These are phyloP conservation scores for Fusarium sp. DNA, from an alignment of 2,329 filamentous ascomycete genomes.

Conservation along the genomic window DNA sequence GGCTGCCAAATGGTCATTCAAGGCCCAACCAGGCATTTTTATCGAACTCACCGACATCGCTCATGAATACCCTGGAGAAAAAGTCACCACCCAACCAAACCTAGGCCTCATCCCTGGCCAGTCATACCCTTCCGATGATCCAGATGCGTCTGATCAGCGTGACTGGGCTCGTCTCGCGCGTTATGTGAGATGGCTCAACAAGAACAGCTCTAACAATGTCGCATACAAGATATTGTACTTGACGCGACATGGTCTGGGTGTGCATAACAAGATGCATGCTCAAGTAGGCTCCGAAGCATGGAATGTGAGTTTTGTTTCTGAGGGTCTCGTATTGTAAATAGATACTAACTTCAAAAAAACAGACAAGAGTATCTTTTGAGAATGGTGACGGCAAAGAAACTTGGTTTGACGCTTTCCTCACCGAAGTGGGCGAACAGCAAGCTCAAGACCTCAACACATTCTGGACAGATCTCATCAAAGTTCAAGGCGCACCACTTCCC, in stretches of 20 bases:
- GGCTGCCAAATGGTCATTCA: constrained; percentile 43
- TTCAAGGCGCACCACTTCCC: constrained; percentile 64
- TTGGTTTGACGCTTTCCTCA: constrained; percentile 63
- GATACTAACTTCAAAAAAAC: constrained; percentile 4
- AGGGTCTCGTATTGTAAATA: neutral
- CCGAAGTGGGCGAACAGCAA: constrained; percentile 64
- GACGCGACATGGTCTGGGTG: constrained; percentile 69
- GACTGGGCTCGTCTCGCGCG: constrained; percentile 66
- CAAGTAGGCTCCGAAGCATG: constrained; percentile 68
- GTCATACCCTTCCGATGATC: constrained; percentile 58
- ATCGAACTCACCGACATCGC: constrained; percentile 55
- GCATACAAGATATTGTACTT: constrained; percentile 66
- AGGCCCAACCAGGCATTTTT: constrained; percentile 54
- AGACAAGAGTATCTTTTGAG: constrained; percentile 55
- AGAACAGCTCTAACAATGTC: constrained; percentile 55
- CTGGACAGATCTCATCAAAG: constrained; percentile 60
- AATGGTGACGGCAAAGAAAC: constrained; percentile 54
- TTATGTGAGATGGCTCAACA: constrained; percentile 62
- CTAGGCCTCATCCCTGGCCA: constrained; percentile 66
- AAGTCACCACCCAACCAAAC: constrained; percentile 58
- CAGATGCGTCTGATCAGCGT: constrained; percentile 48
- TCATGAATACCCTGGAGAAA: constrained; percentile 45
- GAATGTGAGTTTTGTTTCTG: constrained; percentile 56
- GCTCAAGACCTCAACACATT: constrained; percentile 64
- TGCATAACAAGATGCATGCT: constrained; percentile 62